Evolutionary conservation across 176 grass and related monocot genomes (phyloP).

Genomic region (Phyllostachys edulis): DNA sequence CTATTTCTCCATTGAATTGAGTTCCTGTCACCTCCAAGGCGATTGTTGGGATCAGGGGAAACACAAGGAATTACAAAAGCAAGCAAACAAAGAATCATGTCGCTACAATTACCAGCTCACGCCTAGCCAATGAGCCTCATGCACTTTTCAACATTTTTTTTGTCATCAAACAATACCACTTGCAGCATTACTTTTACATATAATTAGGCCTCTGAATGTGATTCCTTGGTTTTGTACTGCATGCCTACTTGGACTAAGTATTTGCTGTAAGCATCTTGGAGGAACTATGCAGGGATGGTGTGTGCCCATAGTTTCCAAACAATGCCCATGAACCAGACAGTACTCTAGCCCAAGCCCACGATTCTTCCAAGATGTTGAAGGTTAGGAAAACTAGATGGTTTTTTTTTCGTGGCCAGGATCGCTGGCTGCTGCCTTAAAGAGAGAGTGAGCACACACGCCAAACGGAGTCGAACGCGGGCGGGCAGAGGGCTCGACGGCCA

Average conservation of each 20-base stretch:
- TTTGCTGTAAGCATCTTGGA: neutral
- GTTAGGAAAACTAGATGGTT: constrained; percentile 2
- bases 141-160: neutral
- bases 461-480: no score
- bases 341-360: neutral
- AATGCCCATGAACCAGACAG: neutral
- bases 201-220: neutral
- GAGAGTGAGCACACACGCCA: no score
- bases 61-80: neutral
- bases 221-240: neutral
- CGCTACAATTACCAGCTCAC: neutral
- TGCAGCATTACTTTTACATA: neutral
- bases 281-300: neutral
- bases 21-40: neutral
- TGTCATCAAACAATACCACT: neutral
- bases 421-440: no score
- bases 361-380: constrained; percentile 1
- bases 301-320: constrained; percentile 22
- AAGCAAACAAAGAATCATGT: constrained; percentile 6
- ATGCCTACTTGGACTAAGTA: neutral
- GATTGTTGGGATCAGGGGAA: neutral
- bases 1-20: neutral
- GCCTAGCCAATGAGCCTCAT: constrained; percentile 4
- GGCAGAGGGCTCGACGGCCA: no score
- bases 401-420: no score